Percentiles rank a stretch among this genome's conserved stretches.
phyloP scores from a whole-genome alignment of 352 stramenopile species.

The Pythium biforme region DNA sequence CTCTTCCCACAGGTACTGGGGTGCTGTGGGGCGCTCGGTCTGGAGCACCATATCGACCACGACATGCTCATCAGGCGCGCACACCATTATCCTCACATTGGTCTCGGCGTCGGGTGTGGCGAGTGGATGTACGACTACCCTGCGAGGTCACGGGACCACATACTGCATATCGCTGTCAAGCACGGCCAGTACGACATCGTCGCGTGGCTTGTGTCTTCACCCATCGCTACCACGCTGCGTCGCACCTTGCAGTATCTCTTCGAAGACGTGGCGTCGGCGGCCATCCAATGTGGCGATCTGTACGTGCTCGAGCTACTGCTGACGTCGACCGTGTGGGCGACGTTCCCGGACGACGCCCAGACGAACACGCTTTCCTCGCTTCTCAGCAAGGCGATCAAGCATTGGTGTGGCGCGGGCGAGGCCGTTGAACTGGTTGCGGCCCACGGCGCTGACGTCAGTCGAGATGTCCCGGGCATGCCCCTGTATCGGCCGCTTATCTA shows the following conservation, averaged over 20 bases:
- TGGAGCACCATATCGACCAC: background rate
- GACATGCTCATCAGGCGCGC: too few species aligned
- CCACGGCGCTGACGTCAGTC: background rate
- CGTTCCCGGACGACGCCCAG: background rate
- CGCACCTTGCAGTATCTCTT: background rate
- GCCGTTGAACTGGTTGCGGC: background rate
- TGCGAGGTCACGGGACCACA: too few species aligned
- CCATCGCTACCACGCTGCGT: background rate
- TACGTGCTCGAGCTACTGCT: background rate
- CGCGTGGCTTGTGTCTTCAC: constrained; percentile 1
- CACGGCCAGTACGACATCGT: background rate
- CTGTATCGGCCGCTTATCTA: background rate
- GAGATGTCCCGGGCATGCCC: too few species aligned
- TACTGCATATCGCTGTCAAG: background rate
- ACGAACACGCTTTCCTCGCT: background rate
- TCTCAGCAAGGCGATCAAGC: background rate
- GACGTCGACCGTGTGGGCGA: background rate
- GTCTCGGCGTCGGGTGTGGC: too few species aligned
- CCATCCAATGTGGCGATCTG: background rate
- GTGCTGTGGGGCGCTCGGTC: background rate
- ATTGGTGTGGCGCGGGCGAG: background rate
- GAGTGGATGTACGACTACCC: background rate
- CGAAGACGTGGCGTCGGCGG: background rate
- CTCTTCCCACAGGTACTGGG: background rate
- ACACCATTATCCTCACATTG: too few species aligned